These are phyloP conservation scores for Tetrahymena malaccensis DNA, from an alignment of 73 alveolate species.

Conservation along the genomic window DNA sequence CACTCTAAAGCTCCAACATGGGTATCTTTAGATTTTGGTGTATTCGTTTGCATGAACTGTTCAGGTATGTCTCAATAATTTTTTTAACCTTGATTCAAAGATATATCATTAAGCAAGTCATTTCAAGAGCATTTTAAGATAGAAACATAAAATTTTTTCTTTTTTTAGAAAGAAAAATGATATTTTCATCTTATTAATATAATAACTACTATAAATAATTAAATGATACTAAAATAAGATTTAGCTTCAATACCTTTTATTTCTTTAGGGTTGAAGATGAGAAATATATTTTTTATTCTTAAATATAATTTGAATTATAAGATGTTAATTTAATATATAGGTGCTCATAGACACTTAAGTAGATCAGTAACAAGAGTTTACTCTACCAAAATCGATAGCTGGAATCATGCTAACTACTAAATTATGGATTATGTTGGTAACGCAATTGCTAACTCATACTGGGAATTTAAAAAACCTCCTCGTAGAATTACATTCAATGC, in stretches of 20 bases:
- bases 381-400: conserved; percentile 68
- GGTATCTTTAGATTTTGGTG: conserved; percentile 76
- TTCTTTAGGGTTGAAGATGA: background rate
- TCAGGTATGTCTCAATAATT: background rate
- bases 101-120: background rate
- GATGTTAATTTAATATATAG: background rate
- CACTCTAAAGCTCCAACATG: conserved; percentile 64
- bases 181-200: background rate
- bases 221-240: no score
- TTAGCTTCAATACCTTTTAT: no score
- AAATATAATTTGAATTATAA: background rate
- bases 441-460: conserved; percentile 67
- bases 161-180: no score
- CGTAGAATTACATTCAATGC: background rate
- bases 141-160: background rate
- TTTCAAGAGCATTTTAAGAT: background rate
- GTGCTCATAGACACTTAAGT: conserved; percentile 73
- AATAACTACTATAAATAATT: no score
- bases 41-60: conserved; percentile 75
- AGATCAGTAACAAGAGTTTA: conserved; percentile 67
- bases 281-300: background rate
- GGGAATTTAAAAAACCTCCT: conserved; percentile 60
- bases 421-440: conserved; percentile 63
- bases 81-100: background rate
- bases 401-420: conserved; percentile 58